A percentile compares a stretch with the other conserved stretches of the same genome.
Conservation (phyloP, 306 rosid genomes). For the Potentilla sterilis region DNA sequence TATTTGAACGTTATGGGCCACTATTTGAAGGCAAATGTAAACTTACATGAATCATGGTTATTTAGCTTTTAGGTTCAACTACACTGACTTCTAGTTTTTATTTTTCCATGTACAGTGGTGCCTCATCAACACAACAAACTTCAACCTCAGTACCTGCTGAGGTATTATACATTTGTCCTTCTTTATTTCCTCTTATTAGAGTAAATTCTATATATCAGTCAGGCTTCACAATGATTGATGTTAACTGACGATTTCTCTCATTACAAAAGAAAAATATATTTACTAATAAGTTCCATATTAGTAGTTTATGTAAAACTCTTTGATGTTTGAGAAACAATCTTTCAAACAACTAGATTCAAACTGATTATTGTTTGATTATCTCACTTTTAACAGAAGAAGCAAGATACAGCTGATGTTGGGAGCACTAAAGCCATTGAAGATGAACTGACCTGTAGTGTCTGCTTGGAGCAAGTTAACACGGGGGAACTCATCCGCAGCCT, state of each 20-base stretch:
- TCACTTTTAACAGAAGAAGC: constrained; percentile 52
- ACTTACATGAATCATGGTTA: not conserved
- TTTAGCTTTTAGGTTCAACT: constrained; percentile 11
- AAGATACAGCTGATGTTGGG: constrained; percentile 52
- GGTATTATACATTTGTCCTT: constrained; percentile 39
- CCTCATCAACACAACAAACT: constrained; percentile 52
- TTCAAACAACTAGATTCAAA: not conserved
- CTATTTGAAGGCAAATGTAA: not conserved
- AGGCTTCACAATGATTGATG: not conserved
- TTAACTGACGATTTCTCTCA: not conserved
- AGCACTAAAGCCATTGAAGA: constrained; percentile 61
- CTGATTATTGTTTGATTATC: not conserved
- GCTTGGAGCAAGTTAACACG: constrained; percentile 87
- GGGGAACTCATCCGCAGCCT: constrained; percentile 94
- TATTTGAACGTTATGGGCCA: not conserved
- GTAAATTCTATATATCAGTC: not conserved
- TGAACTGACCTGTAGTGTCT: constrained; percentile 95
- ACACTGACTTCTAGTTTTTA: constrained; percentile 6
- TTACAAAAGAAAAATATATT: not conserved
- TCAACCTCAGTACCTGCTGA: constrained; percentile 63
- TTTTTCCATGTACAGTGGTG: constrained; percentile 42
- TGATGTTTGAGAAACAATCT: not conserved
- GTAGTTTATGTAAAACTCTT: not conserved
- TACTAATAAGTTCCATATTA: not conserved
- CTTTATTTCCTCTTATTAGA: not conserved